Base-by-base conservation (phyloP, 2,329 filamentous ascomycete genomes). In the Trichoderma breve region DNA sequence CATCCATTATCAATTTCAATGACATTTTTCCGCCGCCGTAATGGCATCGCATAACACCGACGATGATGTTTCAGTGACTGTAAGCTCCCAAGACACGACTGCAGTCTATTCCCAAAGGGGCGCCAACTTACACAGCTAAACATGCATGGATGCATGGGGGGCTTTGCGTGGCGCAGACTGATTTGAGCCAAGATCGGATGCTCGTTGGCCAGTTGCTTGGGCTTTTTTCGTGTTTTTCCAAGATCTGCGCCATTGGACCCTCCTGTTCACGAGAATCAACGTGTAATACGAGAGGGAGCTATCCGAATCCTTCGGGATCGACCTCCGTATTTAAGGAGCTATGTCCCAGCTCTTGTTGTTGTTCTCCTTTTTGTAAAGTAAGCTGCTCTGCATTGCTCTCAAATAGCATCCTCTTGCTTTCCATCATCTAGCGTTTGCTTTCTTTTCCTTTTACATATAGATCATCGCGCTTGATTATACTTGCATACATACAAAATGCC, bases 401-500 rank as follows among this genome's bases (percentile, higher is more conserved):
- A 7, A 36, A 3, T 14, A 21, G 32, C 12, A 39, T 58, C 61
- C 79, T 77, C 36, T 71, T 75, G 71, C 65, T 78, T 76, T 77
- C 77, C 1, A 28, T 39, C 47, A 15, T 39, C 51, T 51, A 57
- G 51, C 66, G 9, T n/a, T 34, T 24, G 30, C n/a, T 60, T 43
- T 32, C 12, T n/a, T n/a, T 32, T 26, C 12, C 3, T 34, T 36
- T 26, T 9, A 14, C n/a, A 30, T 21, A 47, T 24, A 8, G 21
- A 47, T 18, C 18, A 36, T 18, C 28, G 39, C 32, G 53, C n/a
- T 36, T 39, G 34, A 24, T 43, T 34, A 28, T 21, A 55, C 9
- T 36, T 30, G 36, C 28, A 32, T 26, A 43, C 7, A 7, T 24
- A 8, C 30, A 53, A 34, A 28, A 81, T 82, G 80, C 75, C 75